Percentiles rank a stretch among this genome's conserved stretches.
Evolutionary conservation across 2,329 filamentous ascomycete genomes (phyloP).

Genomic region (Parafenestella ontariensis): DNA sequence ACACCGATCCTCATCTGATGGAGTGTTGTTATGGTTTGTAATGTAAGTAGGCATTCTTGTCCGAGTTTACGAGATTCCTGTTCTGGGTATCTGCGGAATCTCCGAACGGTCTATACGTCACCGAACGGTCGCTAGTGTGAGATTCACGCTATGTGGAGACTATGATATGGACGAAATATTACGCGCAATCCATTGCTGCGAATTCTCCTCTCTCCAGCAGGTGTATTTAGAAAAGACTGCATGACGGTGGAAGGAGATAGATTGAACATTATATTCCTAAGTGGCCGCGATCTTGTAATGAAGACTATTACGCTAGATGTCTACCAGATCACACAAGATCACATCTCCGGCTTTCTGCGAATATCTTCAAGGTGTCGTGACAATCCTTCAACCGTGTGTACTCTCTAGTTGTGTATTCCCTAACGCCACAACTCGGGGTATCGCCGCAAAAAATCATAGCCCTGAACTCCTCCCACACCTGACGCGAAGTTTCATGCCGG

Average conservation of each 20-base stretch:
- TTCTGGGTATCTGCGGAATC: conserved; percentile 8
- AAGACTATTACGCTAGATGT: too few relatives aligned
- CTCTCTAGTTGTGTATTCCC: too few relatives aligned
- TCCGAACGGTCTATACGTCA: conserved; percentile 30
- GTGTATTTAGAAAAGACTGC: too few relatives aligned
- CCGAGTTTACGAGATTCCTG: background rate
- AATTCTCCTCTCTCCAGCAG: background rate
- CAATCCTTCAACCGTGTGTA: too few relatives aligned
- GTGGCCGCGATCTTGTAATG: too few relatives aligned
- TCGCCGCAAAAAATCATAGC: background rate
- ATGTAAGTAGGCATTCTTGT: too few relatives aligned
- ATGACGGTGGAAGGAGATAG: too few relatives aligned
- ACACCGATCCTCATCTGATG: background rate
- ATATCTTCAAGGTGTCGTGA: too few relatives aligned
- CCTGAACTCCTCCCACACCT: background rate
- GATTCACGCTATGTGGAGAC: conserved; percentile 20
- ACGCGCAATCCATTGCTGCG: background rate
- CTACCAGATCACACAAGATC: background rate
- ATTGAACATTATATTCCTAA: too few relatives aligned
- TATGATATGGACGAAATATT: background rate
- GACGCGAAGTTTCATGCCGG: background rate
- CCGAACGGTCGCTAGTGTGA: conserved; percentile 22
- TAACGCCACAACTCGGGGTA: background rate
- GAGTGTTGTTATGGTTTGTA: background rate
- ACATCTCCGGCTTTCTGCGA: too few relatives aligned